Base-by-base conservation (phyloP, 805 yeast species). In the Yamadazyma scolyti region DNA sequence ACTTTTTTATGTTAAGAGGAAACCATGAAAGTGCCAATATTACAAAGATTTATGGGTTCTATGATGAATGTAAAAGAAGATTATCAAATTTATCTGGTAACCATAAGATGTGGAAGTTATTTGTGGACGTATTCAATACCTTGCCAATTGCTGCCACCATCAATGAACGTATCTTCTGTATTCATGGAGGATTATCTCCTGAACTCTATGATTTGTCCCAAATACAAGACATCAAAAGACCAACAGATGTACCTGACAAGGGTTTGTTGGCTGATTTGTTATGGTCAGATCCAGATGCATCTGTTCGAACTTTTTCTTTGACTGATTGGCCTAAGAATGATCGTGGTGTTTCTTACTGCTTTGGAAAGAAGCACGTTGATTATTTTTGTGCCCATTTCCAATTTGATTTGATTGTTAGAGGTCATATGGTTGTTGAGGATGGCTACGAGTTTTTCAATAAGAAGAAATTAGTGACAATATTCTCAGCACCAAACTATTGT, bases 351-450 rank as follows among this genome's bases (percentile, higher is more conserved):
- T 78, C 87, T 4, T 84, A 78, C 48, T 76, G 86, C 48, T 84
- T 83, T 53, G 84, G 83, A 27, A 77, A 74, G 43, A 80, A 73
- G 31, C 81, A 82, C 31, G 85, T 83, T n/a, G 81, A 78, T 44
- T 67, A 71, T 42, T 84, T 84, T 50, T 74, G 81, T 46, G 60
- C 71, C 29, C 65, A 66, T 22, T 82, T 83, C 53, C 76, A 79
- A 33, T 78, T 84, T 58, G 94, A 84, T 57, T 60, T 84, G 50
- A 76, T 84, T 40, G 85, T 82, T 27, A 64, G 94, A 47, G 94
- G 90, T 6, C 94, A 84, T 52, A 84, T 84, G 94, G 93, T 84
- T 26, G 94, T 84, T 22, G 90, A 84, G 53, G 90, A 84, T 51
- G 94, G 94, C 3, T 84, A 84, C 51, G 93, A 84, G 52, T 84